Evolutionary conservation across 2,329 filamentous ascomycete species (phyloP), one percentile per base, ranked within the genome.

Genomic region (Stachybotrys chartarum): DNA sequence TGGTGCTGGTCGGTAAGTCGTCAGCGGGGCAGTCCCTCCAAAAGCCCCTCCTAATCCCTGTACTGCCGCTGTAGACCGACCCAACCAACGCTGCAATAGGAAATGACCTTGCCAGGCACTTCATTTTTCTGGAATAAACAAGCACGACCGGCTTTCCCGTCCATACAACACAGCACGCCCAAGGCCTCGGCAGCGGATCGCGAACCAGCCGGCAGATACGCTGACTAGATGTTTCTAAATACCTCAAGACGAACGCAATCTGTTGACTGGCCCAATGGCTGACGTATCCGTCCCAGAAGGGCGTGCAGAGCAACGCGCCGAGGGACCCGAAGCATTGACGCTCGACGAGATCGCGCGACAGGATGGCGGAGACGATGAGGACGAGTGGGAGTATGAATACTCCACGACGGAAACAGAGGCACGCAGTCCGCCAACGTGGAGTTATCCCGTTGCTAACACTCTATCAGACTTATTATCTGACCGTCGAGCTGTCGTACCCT

Each of bases 351-450:
- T 64, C 14, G 35, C 67, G 31, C 52, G 60, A n/a, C 60, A 67
- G 44, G 55, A 66, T 16, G 56, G 59, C 30, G 57, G 58, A 10
- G 72, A 75, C 31, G 78, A 76, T 6, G 74, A 84, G 57, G 80
- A 86, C 51, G 82, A 85, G 52, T 87, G 82, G 82, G 84, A 87
- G 63, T 86, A 86, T 60, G 84, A 87, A 60, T 87, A 87, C 63
- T 86, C 84, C 0, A 69, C 73, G 3, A 84, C 81, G 0, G 83
- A 87, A 63, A 84, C 77, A 14, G 84, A 87, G 74, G 83, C 82
- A 30, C 42, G 39, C 32, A 51, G 4, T 49, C 10, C 14, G 14
- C 5, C 35, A 10, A 10, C 35, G 35, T 10, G 14, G 35, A 42
- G 5, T 14, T 42, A 42, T 14, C 10, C 10, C 35, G 14, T 14